Evolutionary conservation across 2,329 filamentous ascomycete genomes (phyloP), one percentile per base, ranked within the genome.

Genomic region (Phoma sp.): DNA sequence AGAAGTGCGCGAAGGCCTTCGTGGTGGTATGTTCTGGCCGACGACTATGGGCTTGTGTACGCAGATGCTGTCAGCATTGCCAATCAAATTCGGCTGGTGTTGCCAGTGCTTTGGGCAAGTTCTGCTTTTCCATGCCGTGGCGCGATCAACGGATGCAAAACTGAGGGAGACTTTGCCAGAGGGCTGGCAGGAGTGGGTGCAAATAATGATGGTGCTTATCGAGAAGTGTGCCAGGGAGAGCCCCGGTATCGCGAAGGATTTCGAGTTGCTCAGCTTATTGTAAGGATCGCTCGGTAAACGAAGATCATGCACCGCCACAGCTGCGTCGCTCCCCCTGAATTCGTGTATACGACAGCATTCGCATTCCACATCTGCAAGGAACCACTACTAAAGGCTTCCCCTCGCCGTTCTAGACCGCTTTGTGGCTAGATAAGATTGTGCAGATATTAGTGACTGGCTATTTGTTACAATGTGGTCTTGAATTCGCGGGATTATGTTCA

Each of bases 31-130:
- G 71, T 72, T 66, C 54, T 75, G 72, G 72, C 71, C 71, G 9
- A 69, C 70, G 6, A 71, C 67, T 3, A 70, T 71, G 66, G 72
- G 72, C 1, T 62, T 72, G 8, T 74, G 71, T 52, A 64, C 59
- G n/a, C 68, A 69, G 41, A 74, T 75, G 72, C 58, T 68, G 36
- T 68, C 70, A 2, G 70, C 68, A 2, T 57, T 72, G 41, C 71
- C 71, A 9, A 51, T 75, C 42, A 75, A 75, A 47, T 74, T 75
- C 47, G 72, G 71, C 4, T 75, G 71, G 71, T 72, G 69, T 33
- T 71, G 62, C 23, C 72, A 75, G 44, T 73, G 68, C 55, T 75
- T 74, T 47, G 72, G 72, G 2, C 72, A 74, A 55, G 59, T 75
- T 11, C 47, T 75, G 27, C 52, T 73, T 5, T 71, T 75, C 47